These are phyloP conservation scores for Penicillium lividum DNA, from an alignment of 495 filamentous ascomycete genomes.

Conservation along the genomic window DNA sequence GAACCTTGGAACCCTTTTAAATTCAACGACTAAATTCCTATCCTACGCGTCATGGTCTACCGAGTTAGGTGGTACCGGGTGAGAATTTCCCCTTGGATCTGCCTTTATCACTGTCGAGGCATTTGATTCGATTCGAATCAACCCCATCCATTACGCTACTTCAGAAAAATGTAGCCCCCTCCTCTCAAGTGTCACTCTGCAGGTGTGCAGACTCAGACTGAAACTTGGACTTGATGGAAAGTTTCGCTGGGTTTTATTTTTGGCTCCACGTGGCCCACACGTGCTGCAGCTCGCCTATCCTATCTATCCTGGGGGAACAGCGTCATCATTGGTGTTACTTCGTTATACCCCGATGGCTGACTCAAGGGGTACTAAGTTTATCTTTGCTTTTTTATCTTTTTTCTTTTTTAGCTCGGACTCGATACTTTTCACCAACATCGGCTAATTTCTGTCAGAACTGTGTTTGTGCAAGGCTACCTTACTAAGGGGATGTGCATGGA, in stretches of 20 bases:
- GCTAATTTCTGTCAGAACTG: conserved; percentile 26
- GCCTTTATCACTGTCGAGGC: not conserved
- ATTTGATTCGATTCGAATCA: not conserved
- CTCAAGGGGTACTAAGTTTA: not conserved
- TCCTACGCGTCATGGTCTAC: not conserved
- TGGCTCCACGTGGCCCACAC: conserved; percentile 30
- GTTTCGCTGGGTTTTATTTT: not conserved
- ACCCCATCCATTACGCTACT: not conserved
- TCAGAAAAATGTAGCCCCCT: conserved; percentile 13
- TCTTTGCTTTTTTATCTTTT: not conserved
- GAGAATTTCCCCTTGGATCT: not conserved
- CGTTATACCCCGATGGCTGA: conserved; percentile 20
- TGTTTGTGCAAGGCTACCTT: conserved; percentile 24
- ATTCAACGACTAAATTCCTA: not conserved
- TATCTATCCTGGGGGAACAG: conserved; percentile 20
- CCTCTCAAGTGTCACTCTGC: conserved; percentile 1
- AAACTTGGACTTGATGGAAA: conserved; percentile 1
- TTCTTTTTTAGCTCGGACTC: not conserved
- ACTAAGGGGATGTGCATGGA: not conserved
- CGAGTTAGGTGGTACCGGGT: not conserved
- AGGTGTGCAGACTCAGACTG: conserved; percentile 8
- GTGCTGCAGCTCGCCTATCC: conserved; percentile 32
- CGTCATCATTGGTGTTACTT: conserved; percentile 14
- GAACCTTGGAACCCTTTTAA: not conserved
- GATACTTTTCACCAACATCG: not conserved